Percentiles rank a stretch among this genome's conserved stretches.
Evolutionary conservation across 768 basidiomycete genomes (phyloP).

Genomic region (Mycena galopus): DNA sequence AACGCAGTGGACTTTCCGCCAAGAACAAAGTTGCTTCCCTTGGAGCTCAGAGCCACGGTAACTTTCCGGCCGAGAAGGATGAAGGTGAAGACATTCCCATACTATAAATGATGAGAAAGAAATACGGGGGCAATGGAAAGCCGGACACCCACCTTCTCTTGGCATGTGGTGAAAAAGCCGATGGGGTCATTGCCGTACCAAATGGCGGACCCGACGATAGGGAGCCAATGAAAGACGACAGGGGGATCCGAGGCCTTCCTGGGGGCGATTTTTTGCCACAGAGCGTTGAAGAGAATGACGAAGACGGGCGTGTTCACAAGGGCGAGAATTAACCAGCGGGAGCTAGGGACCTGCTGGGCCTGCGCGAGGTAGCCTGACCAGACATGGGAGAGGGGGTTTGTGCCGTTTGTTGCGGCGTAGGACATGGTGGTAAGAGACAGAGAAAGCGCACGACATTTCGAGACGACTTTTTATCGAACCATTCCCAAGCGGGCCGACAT

Average conservation of each 20-base stretch:
- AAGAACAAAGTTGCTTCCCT: conserved; percentile 94
- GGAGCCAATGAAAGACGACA: conserved; percentile 93
- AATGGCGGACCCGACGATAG: conserved; percentile 90
- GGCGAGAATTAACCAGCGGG: conserved; percentile 57
- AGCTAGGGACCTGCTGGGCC: conserved; percentile 52
- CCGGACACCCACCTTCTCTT: conserved; percentile 73
- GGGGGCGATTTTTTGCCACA: conserved; percentile 84
- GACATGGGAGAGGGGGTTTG: conserved; percentile 53
- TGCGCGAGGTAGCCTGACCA: conserved; percentile 63
- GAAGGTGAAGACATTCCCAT: conserved; percentile 98
- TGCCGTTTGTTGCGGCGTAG: conserved; percentile 53
- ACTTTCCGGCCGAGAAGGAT: conserved; percentile 89
- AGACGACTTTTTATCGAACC: conserved; percentile 19
- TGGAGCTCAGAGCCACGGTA: conserved; percentile 91
- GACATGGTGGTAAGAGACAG: conserved; percentile 48
- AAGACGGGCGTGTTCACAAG: conserved; percentile 79
- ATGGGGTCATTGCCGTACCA: conserved; percentile 94
- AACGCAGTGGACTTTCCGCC: conserved; percentile 94
- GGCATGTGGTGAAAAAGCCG: conserved; percentile 84
- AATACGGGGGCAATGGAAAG: background rate
- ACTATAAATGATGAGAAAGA: conserved; percentile 58
- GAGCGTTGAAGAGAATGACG: conserved; percentile 77
- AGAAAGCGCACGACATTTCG: background rate
- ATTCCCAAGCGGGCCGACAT: background rate
- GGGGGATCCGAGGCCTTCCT: conserved; percentile 83